Evolutionary conservation across 2,329 filamentous ascomycete genomes (phyloP).

Genomic region (Pseudogymnoascus sp.): DNA sequence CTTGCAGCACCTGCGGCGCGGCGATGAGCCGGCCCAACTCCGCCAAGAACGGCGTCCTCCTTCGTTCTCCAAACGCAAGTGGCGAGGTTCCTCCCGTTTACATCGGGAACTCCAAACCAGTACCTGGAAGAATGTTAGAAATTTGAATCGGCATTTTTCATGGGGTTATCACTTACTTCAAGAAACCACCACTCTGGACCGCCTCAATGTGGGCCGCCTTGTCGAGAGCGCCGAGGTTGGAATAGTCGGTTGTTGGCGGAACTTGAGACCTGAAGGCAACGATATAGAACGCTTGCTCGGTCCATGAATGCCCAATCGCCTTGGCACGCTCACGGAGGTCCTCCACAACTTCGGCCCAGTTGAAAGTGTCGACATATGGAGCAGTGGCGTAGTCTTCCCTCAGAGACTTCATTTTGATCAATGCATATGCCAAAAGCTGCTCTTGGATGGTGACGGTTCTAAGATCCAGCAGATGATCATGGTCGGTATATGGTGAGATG

Average conservation of each 20-base stretch:
- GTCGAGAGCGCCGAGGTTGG: slow-evolving; percentile 64
- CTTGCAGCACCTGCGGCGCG: slow-evolving; percentile 58
- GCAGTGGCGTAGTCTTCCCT: slow-evolving; percentile 68
- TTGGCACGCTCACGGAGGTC: slow-evolving; percentile 45
- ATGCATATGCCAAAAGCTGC: slow-evolving; percentile 61
- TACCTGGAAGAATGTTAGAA: slow-evolving; percentile 43
- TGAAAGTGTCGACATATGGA: slow-evolving; percentile 65
- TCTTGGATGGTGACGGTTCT: slow-evolving; percentile 55
- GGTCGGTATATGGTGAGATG: slow-evolving; percentile 67
- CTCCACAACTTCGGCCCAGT: slow-evolving; percentile 59
- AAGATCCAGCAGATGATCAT: slow-evolving; percentile 65
- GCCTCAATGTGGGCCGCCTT: slow-evolving; percentile 74
- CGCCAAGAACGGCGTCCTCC: slow-evolving; percentile 51
- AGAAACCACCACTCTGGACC: slow-evolving; percentile 65
- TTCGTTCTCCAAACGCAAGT: slow-evolving; percentile 63
- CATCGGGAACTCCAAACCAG: slow-evolving; percentile 75
- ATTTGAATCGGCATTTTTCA: not conserved
- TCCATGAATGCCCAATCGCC: slow-evolving; percentile 46
- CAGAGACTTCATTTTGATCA: slow-evolving; percentile 54
- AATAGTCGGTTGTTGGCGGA: slow-evolving; percentile 55
- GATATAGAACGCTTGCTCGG: slow-evolving; percentile 63
- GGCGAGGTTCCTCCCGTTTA: slow-evolving; percentile 66
- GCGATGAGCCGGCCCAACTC: slow-evolving; percentile 49
- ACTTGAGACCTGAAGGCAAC: slow-evolving; percentile 76
- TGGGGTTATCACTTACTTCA: slow-evolving; percentile 49